A percentile compares a stretch with the other conserved stretches of the same genome.
These are phyloP conservation scores for Fonsecaea monophora DNA, from an alignment of 2,329 filamentous ascomycete genomes.

Conservation along the genomic window DNA sequence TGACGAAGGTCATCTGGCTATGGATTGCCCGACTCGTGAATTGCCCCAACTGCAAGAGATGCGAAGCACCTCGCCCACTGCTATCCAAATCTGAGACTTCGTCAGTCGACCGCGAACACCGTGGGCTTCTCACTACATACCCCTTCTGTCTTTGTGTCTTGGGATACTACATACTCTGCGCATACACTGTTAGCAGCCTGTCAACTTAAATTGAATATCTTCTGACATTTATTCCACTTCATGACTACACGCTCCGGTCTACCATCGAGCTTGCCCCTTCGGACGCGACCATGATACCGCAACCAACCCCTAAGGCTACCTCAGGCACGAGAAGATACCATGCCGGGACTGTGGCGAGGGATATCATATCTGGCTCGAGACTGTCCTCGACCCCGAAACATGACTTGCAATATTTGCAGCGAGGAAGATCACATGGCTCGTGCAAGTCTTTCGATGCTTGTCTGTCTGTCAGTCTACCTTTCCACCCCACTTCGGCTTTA, in stretches of 20 bases:
- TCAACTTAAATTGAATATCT: conserved; percentile 19
- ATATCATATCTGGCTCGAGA: too few species aligned
- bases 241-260: conserved; percentile 9
- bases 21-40: background rate
- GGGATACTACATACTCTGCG: conserved; percentile 19
- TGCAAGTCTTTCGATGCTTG: too few species aligned
- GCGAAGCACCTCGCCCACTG: background rate
- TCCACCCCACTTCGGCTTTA: too few species aligned
- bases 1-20: too few species aligned
- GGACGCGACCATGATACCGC: conserved; percentile 22
- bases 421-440: too few species aligned
- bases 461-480: too few species aligned
- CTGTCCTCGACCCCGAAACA: too few species aligned
- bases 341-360: too few species aligned
- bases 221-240: conserved; percentile 19
- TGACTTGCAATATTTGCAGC: too few species aligned
- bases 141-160: conserved; percentile 14
- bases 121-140: conserved; percentile 16
- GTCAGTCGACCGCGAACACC: conserved; percentile 11
- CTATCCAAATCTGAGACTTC: conserved; percentile 11
- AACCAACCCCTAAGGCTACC: background rate
- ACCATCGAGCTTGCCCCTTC: conserved; percentile 25
- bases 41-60: conserved; percentile 6
- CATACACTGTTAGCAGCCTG: conserved; percentile 9
- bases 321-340: conserved; percentile 4